Conservation (phyloP, 768 basidiomycete genomes). For the Amanita pallidorosea region DNA sequence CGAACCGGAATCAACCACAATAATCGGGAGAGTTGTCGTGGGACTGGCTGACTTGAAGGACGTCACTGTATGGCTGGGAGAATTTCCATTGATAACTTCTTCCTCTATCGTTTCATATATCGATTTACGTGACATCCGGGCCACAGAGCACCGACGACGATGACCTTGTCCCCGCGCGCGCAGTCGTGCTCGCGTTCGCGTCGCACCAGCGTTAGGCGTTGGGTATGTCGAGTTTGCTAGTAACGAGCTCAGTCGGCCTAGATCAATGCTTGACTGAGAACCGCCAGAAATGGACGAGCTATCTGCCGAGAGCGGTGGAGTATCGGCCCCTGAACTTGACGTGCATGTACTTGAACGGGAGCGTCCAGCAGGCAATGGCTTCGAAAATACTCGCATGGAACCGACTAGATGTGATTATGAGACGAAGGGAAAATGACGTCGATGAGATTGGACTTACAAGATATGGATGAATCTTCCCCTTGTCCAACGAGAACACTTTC, state of each 20-base stretch:
- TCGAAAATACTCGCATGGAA: conserved; percentile 47
- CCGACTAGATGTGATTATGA: conserved; percentile 23
- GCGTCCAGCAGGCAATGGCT: conserved; percentile 36
- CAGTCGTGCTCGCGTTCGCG: conserved; percentile 32
- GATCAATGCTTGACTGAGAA: conserved; percentile 71
- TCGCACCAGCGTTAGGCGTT: conserved; percentile 21
- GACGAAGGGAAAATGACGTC: background rate
- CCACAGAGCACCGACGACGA: conserved; percentile 57
- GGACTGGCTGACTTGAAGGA: conserved; percentile 22
- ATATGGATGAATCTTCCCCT: conserved; percentile 47
- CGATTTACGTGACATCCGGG: conserved; percentile 51
- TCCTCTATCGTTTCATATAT: conserved; percentile 78
- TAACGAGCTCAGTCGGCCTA: conserved; percentile 45
- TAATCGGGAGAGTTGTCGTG: conserved; percentile 31
- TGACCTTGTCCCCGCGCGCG: conserved; percentile 58
- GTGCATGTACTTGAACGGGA: conserved; percentile 67
- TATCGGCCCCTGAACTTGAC: conserved; percentile 55
- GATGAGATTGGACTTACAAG: conserved; percentile 30
- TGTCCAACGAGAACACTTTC: conserved; percentile 53
- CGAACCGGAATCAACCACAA: conserved; percentile 45
- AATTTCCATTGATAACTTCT: conserved; percentile 32
- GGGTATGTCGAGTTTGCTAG: conserved; percentile 49
- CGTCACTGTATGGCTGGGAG: conserved; percentile 17
- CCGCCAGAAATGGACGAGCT: conserved; percentile 60
- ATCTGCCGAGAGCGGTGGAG: conserved; percentile 66